Percentiles rank a stretch among this genome's conserved stretches.
phyloP scores from a whole-genome alignment of 768 basidiomycete genomes.

The Tephrocybe sp. region DNA sequence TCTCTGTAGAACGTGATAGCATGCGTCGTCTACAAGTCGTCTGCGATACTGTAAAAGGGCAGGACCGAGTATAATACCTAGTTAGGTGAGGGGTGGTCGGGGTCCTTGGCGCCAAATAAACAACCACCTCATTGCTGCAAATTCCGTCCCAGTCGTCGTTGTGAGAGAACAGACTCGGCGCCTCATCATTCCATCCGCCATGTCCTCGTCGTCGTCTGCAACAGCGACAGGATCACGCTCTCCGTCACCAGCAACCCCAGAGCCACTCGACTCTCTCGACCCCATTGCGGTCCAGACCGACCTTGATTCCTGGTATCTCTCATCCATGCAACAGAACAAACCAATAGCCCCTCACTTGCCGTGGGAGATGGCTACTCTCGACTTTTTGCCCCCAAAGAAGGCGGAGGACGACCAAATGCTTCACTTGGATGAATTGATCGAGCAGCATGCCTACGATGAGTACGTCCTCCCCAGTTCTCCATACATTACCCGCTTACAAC shows the following conservation, averaged over 20 bases:
- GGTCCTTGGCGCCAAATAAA: slow-evolving; percentile 15
- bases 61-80: too few species aligned
- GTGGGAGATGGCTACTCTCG: slow-evolving; percentile 43
- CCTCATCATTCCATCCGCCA: slow-evolving; percentile 19
- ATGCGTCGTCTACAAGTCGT: too few species aligned
- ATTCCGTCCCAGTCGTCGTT: neutral
- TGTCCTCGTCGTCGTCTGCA: slow-evolving; percentile 62
- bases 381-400: slow-evolving; percentile 40
- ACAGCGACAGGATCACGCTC: slow-evolving; percentile 62
- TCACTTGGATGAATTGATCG: slow-evolving; percentile 68
- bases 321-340: slow-evolving; percentile 39
- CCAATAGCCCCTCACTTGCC: slow-evolving; percentile 32
- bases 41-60: too few species aligned
- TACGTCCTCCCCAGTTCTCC: slow-evolving; percentile 33
- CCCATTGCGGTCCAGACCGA: slow-evolving; percentile 47
- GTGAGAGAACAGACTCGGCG: neutral
- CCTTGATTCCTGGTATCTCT: slow-evolving; percentile 58
- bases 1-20: too few species aligned
- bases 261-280: slow-evolving; percentile 53
- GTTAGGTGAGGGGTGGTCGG: neutral
- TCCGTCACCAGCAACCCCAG: slow-evolving; percentile 69
- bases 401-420: slow-evolving; percentile 56
- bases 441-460: slow-evolving; percentile 76
- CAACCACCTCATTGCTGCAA: slow-evolving; percentile 7
- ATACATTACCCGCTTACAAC: slow-evolving; percentile 14